phyloP scores from a whole-genome alignment of 2,329 filamentous ascomycete species.

The Microcyclospora tardicrescens region DNA sequence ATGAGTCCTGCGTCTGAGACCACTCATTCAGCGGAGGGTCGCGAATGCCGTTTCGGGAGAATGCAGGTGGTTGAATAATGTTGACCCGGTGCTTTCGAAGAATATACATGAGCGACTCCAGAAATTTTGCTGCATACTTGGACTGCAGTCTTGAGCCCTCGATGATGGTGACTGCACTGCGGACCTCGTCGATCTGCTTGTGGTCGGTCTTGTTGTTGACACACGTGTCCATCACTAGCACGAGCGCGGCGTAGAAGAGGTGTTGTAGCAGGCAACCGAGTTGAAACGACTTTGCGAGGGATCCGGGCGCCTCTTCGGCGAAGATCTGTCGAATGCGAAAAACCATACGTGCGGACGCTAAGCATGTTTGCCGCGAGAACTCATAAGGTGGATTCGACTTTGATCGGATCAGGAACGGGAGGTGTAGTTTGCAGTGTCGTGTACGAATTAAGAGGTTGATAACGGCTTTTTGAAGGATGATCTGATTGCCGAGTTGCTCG shows the following conservation, averaged over 20 bases:
- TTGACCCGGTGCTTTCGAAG: constrained; percentile 16
- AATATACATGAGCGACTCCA: constrained; percentile 12
- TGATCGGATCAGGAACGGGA: constrained; percentile 15
- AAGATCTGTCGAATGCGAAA: constrained; percentile 1
- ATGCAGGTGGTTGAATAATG: too few species aligned
- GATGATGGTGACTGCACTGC: constrained; percentile 12
- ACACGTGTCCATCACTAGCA: constrained; percentile 19
- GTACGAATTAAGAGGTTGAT: constrained; percentile 12
- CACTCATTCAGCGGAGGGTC: too few species aligned
- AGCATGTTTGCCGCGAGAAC: constrained; percentile 10
- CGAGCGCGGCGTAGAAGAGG: constrained; percentile 15
- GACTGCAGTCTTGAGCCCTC: constrained; percentile 8
- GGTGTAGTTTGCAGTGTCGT: constrained; percentile 16
- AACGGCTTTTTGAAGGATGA: constrained; percentile 2
- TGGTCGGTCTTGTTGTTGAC: constrained; percentile 10
- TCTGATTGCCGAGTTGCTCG: too few species aligned
- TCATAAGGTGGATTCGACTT: constrained; percentile 8
- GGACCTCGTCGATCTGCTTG: constrained; percentile 11
- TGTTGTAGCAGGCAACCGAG: too few species aligned
- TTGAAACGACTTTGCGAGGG: too few species aligned
- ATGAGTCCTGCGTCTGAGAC: too few species aligned
- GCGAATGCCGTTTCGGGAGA: too few species aligned
- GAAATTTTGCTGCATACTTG: constrained; percentile 8
- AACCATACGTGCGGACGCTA: constrained; percentile 12
- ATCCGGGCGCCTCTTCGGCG: neutral